Percentiles rank a stretch among this genome's conserved stretches.
Evolutionary conservation across 495 filamentous ascomycete species (phyloP).

Genomic region (Penicillium crystallinum): DNA sequence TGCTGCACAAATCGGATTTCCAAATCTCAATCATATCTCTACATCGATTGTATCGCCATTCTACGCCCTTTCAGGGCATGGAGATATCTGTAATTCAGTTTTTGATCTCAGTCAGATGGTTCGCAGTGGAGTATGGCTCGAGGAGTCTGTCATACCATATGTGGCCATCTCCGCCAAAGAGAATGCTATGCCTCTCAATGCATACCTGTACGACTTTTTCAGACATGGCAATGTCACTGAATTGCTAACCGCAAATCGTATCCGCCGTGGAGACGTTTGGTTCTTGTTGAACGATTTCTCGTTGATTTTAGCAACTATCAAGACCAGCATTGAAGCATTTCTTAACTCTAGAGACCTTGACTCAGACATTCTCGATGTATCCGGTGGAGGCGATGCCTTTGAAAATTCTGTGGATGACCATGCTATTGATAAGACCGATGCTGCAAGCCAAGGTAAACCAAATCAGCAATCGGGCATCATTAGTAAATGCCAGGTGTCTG

Average conservation of each 20-base stretch:
- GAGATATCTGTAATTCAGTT: slow-evolving; percentile 56
- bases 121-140: slow-evolving; percentile 63
- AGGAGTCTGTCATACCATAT: slow-evolving; percentile 64
- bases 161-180: slow-evolving; percentile 53
- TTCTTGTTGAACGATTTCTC: slow-evolving; percentile 66
- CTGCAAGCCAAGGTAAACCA: neutral
- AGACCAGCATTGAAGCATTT: slow-evolving; percentile 47
- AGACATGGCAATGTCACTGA: slow-evolving; percentile 51
- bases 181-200: slow-evolving; percentile 48
- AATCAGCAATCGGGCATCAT: neutral
- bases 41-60: slow-evolving; percentile 57
- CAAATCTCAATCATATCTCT: slow-evolving; percentile 6
- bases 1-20: neutral
- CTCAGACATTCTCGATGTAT: slow-evolving; percentile 14
- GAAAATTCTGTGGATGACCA: slow-evolving; percentile 10
- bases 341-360: slow-evolving; percentile 10
- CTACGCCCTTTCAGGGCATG: slow-evolving; percentile 62
- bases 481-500: neutral
- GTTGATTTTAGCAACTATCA: slow-evolving; percentile 60
- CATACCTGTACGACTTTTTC: slow-evolving; percentile 65
- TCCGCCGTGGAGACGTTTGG: slow-evolving; percentile 62
- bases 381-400: slow-evolving; percentile 12
- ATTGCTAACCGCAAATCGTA: slow-evolving; percentile 53
- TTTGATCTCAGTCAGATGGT: slow-evolving; percentile 57
- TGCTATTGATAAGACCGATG: neutral